Evolutionary conservation across 2,329 filamentous ascomycete genomes (phyloP).

Genomic region (Ceratocystis smalleyi): DNA sequence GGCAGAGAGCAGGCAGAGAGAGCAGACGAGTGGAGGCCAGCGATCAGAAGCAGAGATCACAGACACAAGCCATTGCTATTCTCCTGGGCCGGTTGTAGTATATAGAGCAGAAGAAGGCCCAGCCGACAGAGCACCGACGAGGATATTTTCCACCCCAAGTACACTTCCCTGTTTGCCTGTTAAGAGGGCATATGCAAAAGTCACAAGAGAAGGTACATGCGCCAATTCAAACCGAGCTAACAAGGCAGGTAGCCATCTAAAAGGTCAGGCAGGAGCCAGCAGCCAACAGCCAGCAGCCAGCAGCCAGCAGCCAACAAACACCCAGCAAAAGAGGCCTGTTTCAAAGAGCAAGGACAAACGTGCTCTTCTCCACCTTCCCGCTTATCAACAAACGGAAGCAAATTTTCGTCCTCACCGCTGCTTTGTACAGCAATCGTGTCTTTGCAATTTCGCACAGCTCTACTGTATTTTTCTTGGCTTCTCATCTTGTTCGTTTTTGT

Average conservation of each 20-base stretch:
- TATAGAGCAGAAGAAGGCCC: not conserved
- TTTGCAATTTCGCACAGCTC: not conserved
- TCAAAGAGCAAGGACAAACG: not conserved
- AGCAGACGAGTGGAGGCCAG: not conserved
- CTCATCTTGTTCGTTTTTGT: not conserved
- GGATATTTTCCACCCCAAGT: not conserved
- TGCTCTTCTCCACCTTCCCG: no score
- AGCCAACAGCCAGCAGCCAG: no score
- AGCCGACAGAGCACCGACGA: not conserved
- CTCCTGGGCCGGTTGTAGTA: not conserved
- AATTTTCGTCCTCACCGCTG: slow-evolving; percentile 1
- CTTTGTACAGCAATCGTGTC: not conserved
- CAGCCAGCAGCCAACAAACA: no score
- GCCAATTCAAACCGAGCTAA: no score
- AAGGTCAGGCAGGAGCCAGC: no score
- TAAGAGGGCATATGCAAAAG: not conserved
- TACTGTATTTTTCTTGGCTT: not conserved
- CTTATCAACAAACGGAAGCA: not conserved
- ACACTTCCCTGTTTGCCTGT: not conserved
- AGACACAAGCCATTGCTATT: not conserved
- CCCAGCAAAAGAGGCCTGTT: no score
- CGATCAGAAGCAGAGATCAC: not conserved
- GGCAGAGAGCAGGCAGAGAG: no score
- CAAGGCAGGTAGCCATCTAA: no score
- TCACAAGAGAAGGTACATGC: no score